Percentiles rank a stretch among this genome's conserved stretches.
These are phyloP conservation scores for Cicer bijugum DNA, from an alignment of 306 rosid species.

Conservation along the genomic window DNA sequence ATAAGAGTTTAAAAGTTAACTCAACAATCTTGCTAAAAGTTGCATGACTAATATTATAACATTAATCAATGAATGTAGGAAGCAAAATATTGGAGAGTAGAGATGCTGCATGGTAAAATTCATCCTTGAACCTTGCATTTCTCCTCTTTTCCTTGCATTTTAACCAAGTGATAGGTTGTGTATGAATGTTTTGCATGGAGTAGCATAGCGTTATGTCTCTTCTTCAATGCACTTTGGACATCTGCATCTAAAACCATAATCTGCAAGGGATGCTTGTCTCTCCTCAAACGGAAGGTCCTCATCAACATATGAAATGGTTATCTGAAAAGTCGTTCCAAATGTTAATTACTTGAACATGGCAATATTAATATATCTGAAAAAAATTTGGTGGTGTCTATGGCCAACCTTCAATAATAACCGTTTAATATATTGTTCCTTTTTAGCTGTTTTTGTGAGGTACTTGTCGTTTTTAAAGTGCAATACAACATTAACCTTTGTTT, in stretches of 20 bases:
- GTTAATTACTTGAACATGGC: constrained; percentile 39
- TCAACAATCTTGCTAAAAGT: too few relatives aligned
- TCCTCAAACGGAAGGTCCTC: constrained; percentile 79
- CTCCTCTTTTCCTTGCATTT: constrained; percentile 23
- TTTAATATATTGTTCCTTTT: not conserved
- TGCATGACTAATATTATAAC: too few relatives aligned
- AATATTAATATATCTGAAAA: constrained; percentile 10
- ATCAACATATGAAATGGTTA: constrained; percentile 86
- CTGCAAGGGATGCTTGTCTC: constrained; percentile 86
- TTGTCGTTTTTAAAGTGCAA: too few relatives aligned
- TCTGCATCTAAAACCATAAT: constrained; percentile 78
- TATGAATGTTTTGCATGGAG: constrained; percentile 3
- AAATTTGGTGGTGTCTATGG: not conserved
- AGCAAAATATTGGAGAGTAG: too few relatives aligned
- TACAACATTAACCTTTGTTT: too few relatives aligned
- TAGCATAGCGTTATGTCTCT: constrained; percentile 42
- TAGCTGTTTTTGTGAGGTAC: too few relatives aligned
- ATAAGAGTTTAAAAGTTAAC: too few relatives aligned
- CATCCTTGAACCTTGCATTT: not conserved
- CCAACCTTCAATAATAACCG: not conserved
- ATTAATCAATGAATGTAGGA: too few relatives aligned
- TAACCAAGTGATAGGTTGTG: constrained; percentile 18
- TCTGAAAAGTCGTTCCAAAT: constrained; percentile 59
- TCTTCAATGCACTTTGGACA: constrained; percentile 72
- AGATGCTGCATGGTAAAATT: not conserved